Evolutionary conservation across 129 eudicot species (phyloP), one percentile per base, ranked within the genome.

Genomic region (Pseudognaphalium luteoalbum): DNA sequence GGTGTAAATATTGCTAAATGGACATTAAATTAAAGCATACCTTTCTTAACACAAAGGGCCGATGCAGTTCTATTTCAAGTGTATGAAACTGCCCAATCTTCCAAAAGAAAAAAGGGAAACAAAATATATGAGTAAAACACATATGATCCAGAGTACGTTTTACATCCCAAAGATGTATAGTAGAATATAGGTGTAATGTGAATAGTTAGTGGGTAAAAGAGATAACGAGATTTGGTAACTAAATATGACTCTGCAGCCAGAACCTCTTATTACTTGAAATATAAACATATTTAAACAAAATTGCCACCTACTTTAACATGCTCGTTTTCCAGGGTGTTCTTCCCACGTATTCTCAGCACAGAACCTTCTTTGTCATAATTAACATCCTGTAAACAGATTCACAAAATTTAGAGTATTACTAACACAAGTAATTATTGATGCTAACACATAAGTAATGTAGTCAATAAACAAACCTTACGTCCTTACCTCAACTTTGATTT

Each of bases 41-140:
- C 96, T 94, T 94, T 75, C 96, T 87, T 60, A 94, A 50, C 22
- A 94, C 97, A 84, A 94, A 94, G 78, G 98, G 97, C 8, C 98
- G 92, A 66, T 88, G 88, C 68, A 85, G 88, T 80, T 94, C 98
- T 68, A 94, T 68, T 81, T 94, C 97, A 75, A 94, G 89, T 8
- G 98, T 94, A 84, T 94, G 98, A 76, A 91, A 94, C 67, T 93
- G 96, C 66, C 98, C 98, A 21, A 93, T 91, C 97, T 93, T 86
- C 81, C 3, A 12, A 11, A 12, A 82, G 39, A 21, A 7, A 56
- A 25, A 25, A 25, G 28, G 28, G 30, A 56, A 20, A 34, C 28
- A 25, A 39, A 73, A 28, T 4, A 56, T 4, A 10, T 72, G 32
- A 62, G 42, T 7, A 63, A 50, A 64, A 25, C 66, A 79, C 25